phyloP scores from a whole-genome alignment of 1,284 basidiomycete genomes.

The Leccinum subrobustum region DNA sequence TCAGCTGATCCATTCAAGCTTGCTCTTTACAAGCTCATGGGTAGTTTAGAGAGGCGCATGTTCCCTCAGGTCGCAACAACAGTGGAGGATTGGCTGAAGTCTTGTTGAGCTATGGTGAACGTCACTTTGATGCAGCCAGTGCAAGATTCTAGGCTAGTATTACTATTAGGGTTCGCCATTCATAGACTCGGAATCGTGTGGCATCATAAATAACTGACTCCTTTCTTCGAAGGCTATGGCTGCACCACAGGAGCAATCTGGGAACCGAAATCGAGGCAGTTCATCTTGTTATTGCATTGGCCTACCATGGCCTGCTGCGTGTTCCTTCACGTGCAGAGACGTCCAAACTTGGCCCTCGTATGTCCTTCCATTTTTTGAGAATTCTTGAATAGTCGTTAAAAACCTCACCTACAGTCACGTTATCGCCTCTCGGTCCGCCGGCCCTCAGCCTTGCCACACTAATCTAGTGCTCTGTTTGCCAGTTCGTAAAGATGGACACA shows the following conservation, averaged over 20 bases:
- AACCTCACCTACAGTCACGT: conserved; percentile 47
- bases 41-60: too few relatives aligned
- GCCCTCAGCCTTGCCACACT: conserved; percentile 83
- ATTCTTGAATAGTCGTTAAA: background rate
- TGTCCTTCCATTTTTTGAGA: conserved; percentile 32
- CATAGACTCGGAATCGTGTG: too few relatives aligned
- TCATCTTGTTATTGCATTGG: conserved; percentile 88
- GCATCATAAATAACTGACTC: background rate
- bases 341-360: conserved; percentile 80
- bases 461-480: conserved; percentile 90
- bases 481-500: conserved; percentile 89
- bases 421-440: conserved; percentile 61
- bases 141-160: too few relatives aligned
- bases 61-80: too few relatives aligned
- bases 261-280: conserved; percentile 93
- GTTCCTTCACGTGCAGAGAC: conserved; percentile 78
- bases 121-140: too few relatives aligned
- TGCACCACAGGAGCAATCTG: conserved; percentile 83
- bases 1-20: too few relatives aligned
- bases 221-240: conserved; percentile 55
- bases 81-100: too few relatives aligned
- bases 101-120: too few relatives aligned
- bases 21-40: too few relatives aligned
- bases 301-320: conserved; percentile 93
- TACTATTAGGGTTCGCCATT: too few relatives aligned